Base-by-base conservation (phyloP, 371 early-diverging fungal genomes). In the Choanephora cucurbitarum region DNA sequence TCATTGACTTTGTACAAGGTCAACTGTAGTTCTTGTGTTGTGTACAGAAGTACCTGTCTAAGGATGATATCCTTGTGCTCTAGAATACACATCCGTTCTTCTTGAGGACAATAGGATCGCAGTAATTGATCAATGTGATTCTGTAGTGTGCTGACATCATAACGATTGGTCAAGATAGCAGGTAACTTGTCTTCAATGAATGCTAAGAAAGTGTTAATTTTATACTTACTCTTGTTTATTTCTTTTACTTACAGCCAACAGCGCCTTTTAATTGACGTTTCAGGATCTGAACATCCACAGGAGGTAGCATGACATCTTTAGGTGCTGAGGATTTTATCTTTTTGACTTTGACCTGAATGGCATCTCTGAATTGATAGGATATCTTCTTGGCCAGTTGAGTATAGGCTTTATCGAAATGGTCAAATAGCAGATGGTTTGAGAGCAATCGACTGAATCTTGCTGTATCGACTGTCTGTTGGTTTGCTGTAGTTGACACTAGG, bases 401-500 rank as follows among this genome's bases (percentile, higher is more conserved):
- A 52, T 54, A 65, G 2, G 66, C 66, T 28, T 65, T 59, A 49
- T 67, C 62, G 22, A 55, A 58, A 52, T 67, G 67, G 19, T 67
- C 67, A 44, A 58, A 59, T 34, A 62, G 28, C 3, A 62, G 40
- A 45, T 67, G 67, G 48, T 55, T 62, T 23, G 62, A 58, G 18
- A 67, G 24, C 13, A 67, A 28, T 10, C 58, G 62, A 3, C 53
- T 58, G 31, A 67, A 67, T 41, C 56, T 45, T 52, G 48, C 39
- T 41, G 56, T 24, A 42, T 67, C 62, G 1, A 66, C 48, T 42
- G 44, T 42, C 23, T 6, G 33, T 48, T 15, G 19, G 34, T 23
- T 37, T 17, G 47, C 47, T 39, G 48, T 28, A 19, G 40, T 18
- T 13, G 42, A 41, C 2, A 55, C 47, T 10, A n/a, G 7, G 0